A percentile compares a stretch with the other conserved stretches of the same genome.
Evolutionary conservation across 2,329 filamentous ascomycete species (phyloP).

Genomic region (Fusarium austroafricanum): DNA sequence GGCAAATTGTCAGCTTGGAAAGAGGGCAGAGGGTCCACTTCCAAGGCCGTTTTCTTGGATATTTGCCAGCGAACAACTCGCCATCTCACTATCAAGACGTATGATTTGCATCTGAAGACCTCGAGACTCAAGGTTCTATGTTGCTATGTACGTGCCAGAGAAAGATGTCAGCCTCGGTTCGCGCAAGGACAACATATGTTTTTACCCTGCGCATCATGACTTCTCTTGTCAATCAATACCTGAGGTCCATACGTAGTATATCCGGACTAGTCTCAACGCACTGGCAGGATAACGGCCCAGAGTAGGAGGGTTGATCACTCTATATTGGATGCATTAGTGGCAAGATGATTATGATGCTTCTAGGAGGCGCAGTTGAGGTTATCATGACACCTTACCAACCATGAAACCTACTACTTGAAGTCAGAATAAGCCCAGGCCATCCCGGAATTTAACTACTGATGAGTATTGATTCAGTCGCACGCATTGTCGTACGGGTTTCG

Average conservation of each 20-base stretch:
- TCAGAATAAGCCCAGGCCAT: neutral
- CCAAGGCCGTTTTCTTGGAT: slow-evolving; percentile 37
- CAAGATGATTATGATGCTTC: neutral
- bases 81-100: slow-evolving; percentile 32
- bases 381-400: slow-evolving; percentile 12
- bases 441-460: neutral
- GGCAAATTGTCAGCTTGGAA: slow-evolving; percentile 45
- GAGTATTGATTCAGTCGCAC: neutral
- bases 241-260: neutral
- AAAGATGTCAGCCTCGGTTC: neutral
- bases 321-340: neutral
- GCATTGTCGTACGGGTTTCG: neutral
- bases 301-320: neutral
- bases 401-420: no score
- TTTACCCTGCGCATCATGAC: slow-evolving; percentile 13
- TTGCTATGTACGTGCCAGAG: neutral
- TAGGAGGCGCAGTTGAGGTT: neutral
- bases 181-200: slow-evolving; percentile 4
- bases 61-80: slow-evolving; percentile 32
- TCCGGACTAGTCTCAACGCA: slow-evolving; percentile 4
- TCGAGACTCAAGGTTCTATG: slow-evolving; percentile 10
- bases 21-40: slow-evolving; percentile 34
- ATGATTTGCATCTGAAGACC: slow-evolving; percentile 32
- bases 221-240: slow-evolving; percentile 5
- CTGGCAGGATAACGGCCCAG: neutral